phyloP scores from a whole-genome alignment of 768 basidiomycete genomes.

The Rhizopogon vulgaris region DNA sequence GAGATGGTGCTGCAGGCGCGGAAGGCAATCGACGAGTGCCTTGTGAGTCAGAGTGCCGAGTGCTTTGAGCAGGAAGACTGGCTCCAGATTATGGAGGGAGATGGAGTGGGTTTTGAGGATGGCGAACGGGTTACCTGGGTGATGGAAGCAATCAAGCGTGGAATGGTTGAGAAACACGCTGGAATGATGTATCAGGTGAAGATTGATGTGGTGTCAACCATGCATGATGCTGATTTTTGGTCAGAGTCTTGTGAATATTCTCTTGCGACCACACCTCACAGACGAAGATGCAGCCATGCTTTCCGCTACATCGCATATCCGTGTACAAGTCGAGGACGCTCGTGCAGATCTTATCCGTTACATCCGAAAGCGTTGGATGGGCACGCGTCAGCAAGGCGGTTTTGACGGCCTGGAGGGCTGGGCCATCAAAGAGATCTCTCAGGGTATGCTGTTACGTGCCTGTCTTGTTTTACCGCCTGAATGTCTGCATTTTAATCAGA shows the following conservation, averaged over 20 bases:
- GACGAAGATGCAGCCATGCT: conserved; percentile 58
- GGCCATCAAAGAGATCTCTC: conserved; percentile 78
- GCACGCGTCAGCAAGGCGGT: conserved; percentile 67
- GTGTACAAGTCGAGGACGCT: conserved; percentile 68
- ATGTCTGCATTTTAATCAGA: conserved; percentile 35
- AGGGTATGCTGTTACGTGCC: conserved; percentile 15
- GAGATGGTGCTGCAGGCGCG: conserved; percentile 66
- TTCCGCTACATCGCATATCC: conserved; percentile 61
- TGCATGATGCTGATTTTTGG: conserved; percentile 2
- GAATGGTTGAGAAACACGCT: conserved; percentile 60
- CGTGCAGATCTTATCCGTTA: conserved; percentile 42
- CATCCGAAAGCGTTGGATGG: conserved; percentile 75
- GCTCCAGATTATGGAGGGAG: conserved; percentile 65
- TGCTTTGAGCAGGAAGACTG: conserved; percentile 70
- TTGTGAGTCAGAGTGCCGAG: conserved; percentile 52
- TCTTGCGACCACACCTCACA: conserved; percentile 61
- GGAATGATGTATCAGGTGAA: conserved; percentile 71
- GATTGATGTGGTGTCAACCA: background rate
- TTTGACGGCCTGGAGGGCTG: conserved; percentile 82
- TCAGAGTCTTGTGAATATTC: conserved; percentile 69
- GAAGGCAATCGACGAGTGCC: conserved; percentile 53
- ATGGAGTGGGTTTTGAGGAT: conserved; percentile 73
- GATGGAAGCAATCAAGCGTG: conserved; percentile 57
- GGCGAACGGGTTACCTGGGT: conserved; percentile 73
- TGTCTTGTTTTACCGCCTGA: background rate